Conservation (phyloP, 495 filamentous ascomycete species). For the Bacidia gigantensis region DNA sequence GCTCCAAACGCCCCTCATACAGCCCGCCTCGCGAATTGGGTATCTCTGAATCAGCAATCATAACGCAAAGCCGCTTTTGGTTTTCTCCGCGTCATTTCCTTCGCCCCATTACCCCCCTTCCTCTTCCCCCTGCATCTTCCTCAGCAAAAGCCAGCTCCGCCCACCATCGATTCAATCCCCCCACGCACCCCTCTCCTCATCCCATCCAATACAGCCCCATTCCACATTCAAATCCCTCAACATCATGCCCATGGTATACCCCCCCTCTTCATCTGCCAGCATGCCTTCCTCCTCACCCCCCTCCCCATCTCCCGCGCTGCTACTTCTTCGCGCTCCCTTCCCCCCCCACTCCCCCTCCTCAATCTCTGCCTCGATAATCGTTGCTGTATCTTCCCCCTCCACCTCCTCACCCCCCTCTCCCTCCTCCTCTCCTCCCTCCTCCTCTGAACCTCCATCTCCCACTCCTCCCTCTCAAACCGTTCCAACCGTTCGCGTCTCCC, state of each 20-base stretch:
- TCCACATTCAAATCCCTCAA: conserved; percentile 54
- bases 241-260: conserved; percentile 64
- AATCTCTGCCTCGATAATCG: conserved; percentile 8
- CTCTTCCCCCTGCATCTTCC: background rate
- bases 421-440: background rate
- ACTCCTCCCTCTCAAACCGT: conserved; percentile 12
- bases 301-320: background rate
- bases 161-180: conserved; percentile 17
- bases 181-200: conserved; percentile 42
- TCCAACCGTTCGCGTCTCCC: conserved; percentile 23
- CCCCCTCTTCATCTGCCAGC: conserved; percentile 26
- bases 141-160: background rate
- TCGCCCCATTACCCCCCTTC: background rate
- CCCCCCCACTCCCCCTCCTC: conserved; percentile 7
- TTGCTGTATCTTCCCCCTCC: conserved; percentile 5
- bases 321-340: conserved; percentile 11
- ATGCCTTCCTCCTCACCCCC: conserved; percentile 11
- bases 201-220: conserved; percentile 47
- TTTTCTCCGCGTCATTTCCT: too few species aligned
- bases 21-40: too few species aligned
- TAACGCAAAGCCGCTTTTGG: too few species aligned
- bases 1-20: too few species aligned
- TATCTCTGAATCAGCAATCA: too few species aligned
- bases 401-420: background rate
- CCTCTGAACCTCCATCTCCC: conserved; percentile 4